Evolutionary conservation across 805 yeast genomes (phyloP).

Genomic region (Metschnikowia peoriensis): DNA sequence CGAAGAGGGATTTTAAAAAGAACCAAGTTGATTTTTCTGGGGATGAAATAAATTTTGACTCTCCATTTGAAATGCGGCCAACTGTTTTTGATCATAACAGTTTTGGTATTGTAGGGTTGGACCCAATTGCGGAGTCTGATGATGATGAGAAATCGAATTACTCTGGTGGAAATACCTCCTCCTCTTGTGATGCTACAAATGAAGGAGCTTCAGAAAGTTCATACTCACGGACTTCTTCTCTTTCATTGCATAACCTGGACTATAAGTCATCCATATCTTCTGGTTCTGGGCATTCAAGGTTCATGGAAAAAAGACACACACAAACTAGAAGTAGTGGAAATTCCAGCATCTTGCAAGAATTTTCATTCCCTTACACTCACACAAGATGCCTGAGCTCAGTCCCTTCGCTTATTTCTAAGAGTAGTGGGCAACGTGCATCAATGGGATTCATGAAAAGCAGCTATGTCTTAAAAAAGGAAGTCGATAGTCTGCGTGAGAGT

Average conservation of each 20-base stretch:
- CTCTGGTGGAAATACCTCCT: slow-evolving; percentile 21
- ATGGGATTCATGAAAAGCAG: slow-evolving; percentile 45
- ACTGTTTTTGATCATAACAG: slow-evolving; percentile 25
- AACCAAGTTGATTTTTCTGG: slow-evolving; percentile 1
- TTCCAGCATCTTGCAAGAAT: slow-evolving; percentile 11
- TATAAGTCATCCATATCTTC: slow-evolving; percentile 36
- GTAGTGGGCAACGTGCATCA: slow-evolving; percentile 29
- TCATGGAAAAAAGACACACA: slow-evolving; percentile 9
- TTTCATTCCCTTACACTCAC: slow-evolving; percentile 11
- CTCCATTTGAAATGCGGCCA: slow-evolving; percentile 4
- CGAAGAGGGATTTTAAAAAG: slow-evolving; percentile 9
- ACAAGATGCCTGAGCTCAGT: slow-evolving; percentile 14
- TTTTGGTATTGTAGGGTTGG: slow-evolving; percentile 30
- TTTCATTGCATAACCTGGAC: slow-evolving; percentile 40
- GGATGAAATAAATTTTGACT: slow-evolving; percentile 14
- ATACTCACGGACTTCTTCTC: slow-evolving; percentile 32
- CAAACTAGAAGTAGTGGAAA: slow-evolving; percentile 11
- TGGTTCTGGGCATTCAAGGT: slow-evolving; percentile 23
- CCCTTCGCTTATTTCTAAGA: slow-evolving; percentile 13
- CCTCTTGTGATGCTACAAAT: slow-evolving; percentile 30
- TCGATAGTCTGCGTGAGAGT: slow-evolving; percentile 31
- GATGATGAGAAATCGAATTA: slow-evolving; percentile 20
- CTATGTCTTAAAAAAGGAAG: slow-evolving; percentile 41
- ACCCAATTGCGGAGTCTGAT: slow-evolving; percentile 38
- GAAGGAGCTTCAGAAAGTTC: slow-evolving; percentile 12